phyloP scores from a whole-genome alignment of 352 stramenopile genomes.

The Pythium phragmiticola region DNA sequence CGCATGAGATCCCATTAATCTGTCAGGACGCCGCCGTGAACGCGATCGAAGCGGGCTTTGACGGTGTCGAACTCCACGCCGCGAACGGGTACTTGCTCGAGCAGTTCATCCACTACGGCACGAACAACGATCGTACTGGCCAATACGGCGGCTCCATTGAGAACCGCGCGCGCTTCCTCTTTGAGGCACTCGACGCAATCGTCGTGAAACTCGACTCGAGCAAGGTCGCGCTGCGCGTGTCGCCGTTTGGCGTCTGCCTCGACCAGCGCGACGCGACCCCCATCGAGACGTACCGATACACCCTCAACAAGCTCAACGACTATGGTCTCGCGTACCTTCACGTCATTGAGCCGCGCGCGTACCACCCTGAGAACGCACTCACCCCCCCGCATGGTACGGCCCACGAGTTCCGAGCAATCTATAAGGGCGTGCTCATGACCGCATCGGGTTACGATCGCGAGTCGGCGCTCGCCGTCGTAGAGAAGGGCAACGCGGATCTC shows the following conservation, averaged over 20 bases:
- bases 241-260: constrained; percentile 30
- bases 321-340: constrained; percentile 65
- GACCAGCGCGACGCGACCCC: constrained; percentile 48
- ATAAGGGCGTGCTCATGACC: constrained; percentile 37
- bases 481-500: constrained; percentile 24
- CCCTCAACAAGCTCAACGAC: constrained; percentile 53
- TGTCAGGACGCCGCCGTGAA: constrained; percentile 38
- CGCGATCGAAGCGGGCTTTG: constrained; percentile 44
- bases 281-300: constrained; percentile 46
- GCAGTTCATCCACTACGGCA: constrained; percentile 59
- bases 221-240: constrained; percentile 37
- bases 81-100: constrained; percentile 89
- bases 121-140: constrained; percentile 81
- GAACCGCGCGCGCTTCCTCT: constrained; percentile 56
- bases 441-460: constrained; percentile 37
- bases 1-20: constrained; percentile 54
- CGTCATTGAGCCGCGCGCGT: constrained; percentile 59
- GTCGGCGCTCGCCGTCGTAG: constrained; percentile 24
- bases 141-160: constrained; percentile 68
- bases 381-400: constrained; percentile 44
- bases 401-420: constrained; percentile 36
- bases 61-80: constrained; percentile 58
- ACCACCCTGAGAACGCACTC: constrained; percentile 40
- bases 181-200: constrained; percentile 47
- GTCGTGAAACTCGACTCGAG: constrained; percentile 20